Evolutionary conservation across 2,329 filamentous ascomycete species (phyloP), one percentile per base, ranked within the genome.

Genomic region (Escovopsis sp.): DNA sequence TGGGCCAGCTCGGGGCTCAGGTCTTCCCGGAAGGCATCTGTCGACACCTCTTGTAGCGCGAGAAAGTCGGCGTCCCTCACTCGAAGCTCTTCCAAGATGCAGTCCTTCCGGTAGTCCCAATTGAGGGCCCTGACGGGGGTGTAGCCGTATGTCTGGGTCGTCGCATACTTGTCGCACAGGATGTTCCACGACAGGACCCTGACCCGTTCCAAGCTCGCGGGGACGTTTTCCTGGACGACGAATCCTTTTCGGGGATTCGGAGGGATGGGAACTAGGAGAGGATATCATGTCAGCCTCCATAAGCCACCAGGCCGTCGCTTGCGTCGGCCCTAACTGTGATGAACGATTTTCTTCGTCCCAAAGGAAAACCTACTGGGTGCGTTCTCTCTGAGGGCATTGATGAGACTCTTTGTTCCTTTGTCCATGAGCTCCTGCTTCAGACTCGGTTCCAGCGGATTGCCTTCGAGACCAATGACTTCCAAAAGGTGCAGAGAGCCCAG

Each of bases 141-240:
- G 59, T 96, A 96, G 35, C 89, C 89, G 57, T 95, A 96, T 47
- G 84, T 77, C 42, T 79, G 72, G 42, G 78, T 71, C 0, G 88
- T 95, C 5, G 88, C 88, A 53, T 91, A 94, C 54, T 87, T 85
- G 61, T 95, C 87, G 62, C 89, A 95, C 10, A 98, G 73, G 37
- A 89, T 94, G 59, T 98, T 98, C 79, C 91, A 95, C 16, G 85
- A 93, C 47, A 96, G 71, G 8, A 94, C 80, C 43, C 84, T 85
- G 57, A 96, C 77, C 41, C 77, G 81, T 54, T 95, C 76, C 47
- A 76, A 61, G 41, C 57, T 67, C 2, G 70, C 52, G 59, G 65
- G 70, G 42, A 70, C 67, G 48, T 81, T 80, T 59, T 78, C 76
- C 51, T 77, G 81, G 20, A 96, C 74, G n/a, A 83, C 72, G 45